Percentiles rank a stretch among this genome's conserved stretches.
Conservation (phyloP, 2,329 filamentous ascomycete genomes). For the Lecanoromycetidae sp. region DNA sequence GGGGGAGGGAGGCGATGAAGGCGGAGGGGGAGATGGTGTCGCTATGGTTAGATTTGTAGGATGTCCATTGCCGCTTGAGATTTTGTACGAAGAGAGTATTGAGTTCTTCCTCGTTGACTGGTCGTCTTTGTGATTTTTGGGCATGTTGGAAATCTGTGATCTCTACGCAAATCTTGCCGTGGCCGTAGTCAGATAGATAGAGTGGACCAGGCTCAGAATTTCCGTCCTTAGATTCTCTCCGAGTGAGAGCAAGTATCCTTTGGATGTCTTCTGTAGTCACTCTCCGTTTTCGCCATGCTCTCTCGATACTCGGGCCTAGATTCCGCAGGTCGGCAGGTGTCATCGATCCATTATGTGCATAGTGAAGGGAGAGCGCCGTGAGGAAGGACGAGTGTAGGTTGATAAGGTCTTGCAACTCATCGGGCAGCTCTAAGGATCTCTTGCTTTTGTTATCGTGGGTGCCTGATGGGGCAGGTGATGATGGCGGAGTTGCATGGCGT, state of each 20-base stretch:
- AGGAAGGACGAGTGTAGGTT: constrained; percentile 55
- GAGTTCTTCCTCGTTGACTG: constrained; percentile 40
- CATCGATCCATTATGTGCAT: constrained; percentile 53
- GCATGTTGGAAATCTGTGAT: constrained; percentile 23
- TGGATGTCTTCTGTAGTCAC: constrained; percentile 56
- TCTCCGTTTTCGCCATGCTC: constrained; percentile 59
- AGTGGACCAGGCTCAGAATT: constrained; percentile 20
- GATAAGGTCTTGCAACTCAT: constrained; percentile 47
- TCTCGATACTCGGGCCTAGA: constrained; percentile 51
- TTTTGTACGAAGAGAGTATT: constrained; percentile 45
- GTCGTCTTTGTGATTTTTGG: constrained; percentile 22
- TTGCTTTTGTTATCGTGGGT: neutral
- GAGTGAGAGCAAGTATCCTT: constrained; percentile 53
- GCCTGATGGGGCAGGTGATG: constrained; percentile 8
- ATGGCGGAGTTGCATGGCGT: constrained; percentile 12
- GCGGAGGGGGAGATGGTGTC: constrained; percentile 21
- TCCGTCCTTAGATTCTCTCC: constrained; percentile 15
- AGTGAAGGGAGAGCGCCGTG: constrained; percentile 55
- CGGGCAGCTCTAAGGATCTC: constrained; percentile 33
- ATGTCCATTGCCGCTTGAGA: constrained; percentile 24
- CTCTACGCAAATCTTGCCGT: constrained; percentile 48
- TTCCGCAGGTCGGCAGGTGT: constrained; percentile 52
- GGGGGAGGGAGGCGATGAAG: constrained; percentile 47
- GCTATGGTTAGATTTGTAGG: constrained; percentile 17
- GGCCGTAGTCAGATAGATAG: constrained; percentile 42